Base-by-base conservation (phyloP, 2,329 filamentous ascomycete genomes). In the Sporothrix humicola region DNA sequence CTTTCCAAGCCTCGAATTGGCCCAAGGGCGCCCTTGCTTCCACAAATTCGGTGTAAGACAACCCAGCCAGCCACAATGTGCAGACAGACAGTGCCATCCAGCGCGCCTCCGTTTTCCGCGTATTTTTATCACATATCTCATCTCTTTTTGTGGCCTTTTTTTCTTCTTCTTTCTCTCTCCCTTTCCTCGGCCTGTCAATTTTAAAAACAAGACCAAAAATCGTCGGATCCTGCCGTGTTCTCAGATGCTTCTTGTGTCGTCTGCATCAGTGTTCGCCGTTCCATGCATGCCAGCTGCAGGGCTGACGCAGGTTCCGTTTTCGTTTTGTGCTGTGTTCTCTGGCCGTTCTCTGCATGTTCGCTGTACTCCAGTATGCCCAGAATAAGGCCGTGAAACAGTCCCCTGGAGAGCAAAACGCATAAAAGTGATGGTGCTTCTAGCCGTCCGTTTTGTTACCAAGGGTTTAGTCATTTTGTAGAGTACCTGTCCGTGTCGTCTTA, bases 231-330 rank as follows among this genome's bases (percentile, higher is more conserved):
- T 71, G 20, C 54, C 54, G 54, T 12, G 37, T 54, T 63, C 31
- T 63, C 17, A n/a, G 58, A 20, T 46, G 17, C 20, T 46, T 71
- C 54, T 37, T 50, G n/a, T 20, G 61, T 71, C 52, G 52, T 3
- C 31, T 37, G 31, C 31, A 37, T 37, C 31, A 37, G 31, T 37
- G 31, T 37, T 37, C 31, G 7, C 42, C 42, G 52, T 71, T 59
- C 68, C 37, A 48, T 56, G 52, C 68, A 58, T 58, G 20, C 50
- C 68, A 71, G 37, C 26, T 50, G 31, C 48, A 69, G 26, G 66
- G 66, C 46, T 42, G 44, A 48, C 42, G n/a, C 12, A 15, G 26
- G 23, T n/a, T 61, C 58, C 58, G 58, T 42, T 10, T 61, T 42
- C 13, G 1, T n/a, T 59, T 42, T 61, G 1, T 9, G 17, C n/a